Percentiles rank a stretch among this genome's conserved stretches.
Evolutionary conservation across 2,329 filamentous ascomycete species (phyloP).

Genomic region (Stromatinia cepivora): DNA sequence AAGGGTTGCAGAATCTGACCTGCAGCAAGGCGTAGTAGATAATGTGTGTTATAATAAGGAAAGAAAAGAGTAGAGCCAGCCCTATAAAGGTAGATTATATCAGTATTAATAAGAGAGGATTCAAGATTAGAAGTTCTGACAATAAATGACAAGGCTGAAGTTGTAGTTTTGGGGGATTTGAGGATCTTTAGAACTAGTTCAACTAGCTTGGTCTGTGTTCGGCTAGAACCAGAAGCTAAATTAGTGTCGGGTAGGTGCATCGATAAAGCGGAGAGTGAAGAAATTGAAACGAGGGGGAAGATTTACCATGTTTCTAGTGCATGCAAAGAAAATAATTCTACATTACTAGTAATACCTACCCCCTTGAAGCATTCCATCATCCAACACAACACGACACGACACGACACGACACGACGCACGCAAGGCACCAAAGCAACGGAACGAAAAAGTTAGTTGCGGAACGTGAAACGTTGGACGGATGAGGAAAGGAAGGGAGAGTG

Average conservation of each 20-base stretch:
- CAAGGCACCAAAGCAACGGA: not conserved
- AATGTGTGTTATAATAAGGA: not conserved
- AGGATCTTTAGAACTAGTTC: not conserved
- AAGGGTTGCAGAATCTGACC: constrained; percentile 19
- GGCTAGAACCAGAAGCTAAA: constrained; percentile 2
- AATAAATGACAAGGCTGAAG: not conserved
- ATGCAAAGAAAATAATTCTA: not conserved
- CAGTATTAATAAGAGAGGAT: not conserved
- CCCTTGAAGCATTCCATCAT: constrained; percentile 1
- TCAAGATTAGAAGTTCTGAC: not conserved
- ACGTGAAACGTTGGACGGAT: constrained; percentile 14
- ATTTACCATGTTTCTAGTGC: constrained; percentile 14
- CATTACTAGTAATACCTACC: not conserved
- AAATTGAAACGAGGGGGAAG: constrained; percentile 17
- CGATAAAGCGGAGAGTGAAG: constrained; percentile 17
- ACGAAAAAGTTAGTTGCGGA: constrained; percentile 3
- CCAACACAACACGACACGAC: not conserved
- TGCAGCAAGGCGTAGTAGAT: constrained; percentile 15
- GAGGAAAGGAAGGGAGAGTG: constrained; percentile 17
- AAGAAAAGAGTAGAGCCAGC: not conserved
- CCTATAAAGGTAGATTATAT: not conserved
- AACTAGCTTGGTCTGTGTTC: not conserved
- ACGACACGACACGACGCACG: constrained; percentile 2
- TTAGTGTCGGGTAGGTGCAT: not conserved
- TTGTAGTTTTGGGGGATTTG: not conserved